Evolutionary conservation across 1,284 basidiomycete species (phyloP).

Genomic region (Cutaneotrichosporon mucoides): DNA sequence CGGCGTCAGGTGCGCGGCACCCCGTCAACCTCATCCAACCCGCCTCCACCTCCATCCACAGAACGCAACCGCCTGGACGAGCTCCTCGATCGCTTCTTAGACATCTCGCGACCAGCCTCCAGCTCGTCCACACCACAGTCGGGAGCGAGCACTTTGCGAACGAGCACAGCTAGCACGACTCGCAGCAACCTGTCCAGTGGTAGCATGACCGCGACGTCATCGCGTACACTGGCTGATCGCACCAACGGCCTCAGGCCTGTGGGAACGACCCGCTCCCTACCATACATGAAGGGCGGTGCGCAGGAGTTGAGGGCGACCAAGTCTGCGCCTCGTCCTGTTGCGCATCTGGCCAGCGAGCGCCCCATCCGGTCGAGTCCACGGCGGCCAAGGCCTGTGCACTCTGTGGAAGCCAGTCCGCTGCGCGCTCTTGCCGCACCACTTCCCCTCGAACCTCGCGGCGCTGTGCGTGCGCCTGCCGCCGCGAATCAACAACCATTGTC

Average conservation of each 20-base stretch:
- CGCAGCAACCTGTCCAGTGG: neutral
- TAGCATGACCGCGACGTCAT: neutral
- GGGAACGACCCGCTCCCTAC: constrained; percentile 2
- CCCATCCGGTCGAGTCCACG: constrained; percentile 12
- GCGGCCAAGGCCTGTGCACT: neutral
- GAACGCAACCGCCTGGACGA: constrained; percentile 13
- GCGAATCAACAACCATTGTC: neutral
- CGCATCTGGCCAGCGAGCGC: neutral
- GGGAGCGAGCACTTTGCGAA: neutral
- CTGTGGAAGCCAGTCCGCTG: neutral
- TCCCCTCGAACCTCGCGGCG: neutral
- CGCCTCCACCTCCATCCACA: neutral
- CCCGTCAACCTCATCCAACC: neutral
- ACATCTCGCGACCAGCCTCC: constrained; percentile 2
- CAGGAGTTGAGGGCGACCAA: neutral
- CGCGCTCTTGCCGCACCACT: neutral
- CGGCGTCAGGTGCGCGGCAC: neutral
- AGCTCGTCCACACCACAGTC: neutral
- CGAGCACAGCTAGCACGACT: neutral
- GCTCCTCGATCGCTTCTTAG: constrained; percentile 14
- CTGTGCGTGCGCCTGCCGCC: neutral
- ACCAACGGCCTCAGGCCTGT: neutral
- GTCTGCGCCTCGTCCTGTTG: constrained; percentile 1
- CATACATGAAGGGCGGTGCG: neutral
- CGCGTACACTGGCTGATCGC: neutral